Evolutionary conservation across 768 basidiomycete species (phyloP), one percentile per base, ranked within the genome.

Genomic region (Scleroderma citrinum): DNA sequence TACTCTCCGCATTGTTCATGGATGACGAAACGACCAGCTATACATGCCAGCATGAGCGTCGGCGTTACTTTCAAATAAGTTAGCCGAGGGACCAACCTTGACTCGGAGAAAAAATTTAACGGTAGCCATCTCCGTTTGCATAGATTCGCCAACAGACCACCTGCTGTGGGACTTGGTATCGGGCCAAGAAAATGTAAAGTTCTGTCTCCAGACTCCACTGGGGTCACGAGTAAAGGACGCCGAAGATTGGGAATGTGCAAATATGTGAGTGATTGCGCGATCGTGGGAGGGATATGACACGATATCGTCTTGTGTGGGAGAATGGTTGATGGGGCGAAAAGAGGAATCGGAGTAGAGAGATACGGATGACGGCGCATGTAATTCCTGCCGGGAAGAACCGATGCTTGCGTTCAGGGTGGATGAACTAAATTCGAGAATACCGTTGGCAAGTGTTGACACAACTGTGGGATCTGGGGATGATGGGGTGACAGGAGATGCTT

Each of bases 91-190:
- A 39, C 48, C 56, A 48, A 87, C 83, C 77, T 86, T 87, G 55
- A 83, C 72, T 39, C 80, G 78, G 56, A 84, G 69, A 63, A 83
- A 81, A 64, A 87, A 92, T 61, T 76, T 77, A 46, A 89, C 77
- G 46, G 77, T 75, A 13, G 77, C 81, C 56, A 84, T 64, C 44
- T 78, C 73, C 36, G 83, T 83, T 54, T 76, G 71, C 56, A 88
- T 77, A 23, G 85, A 84, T 71, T 90, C 87, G 11, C 89, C 89
- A 49, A 86, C 76, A 8, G 87, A 77, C 85, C 89, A 92, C 17
- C 85, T 80, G 58, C 77, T 81, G 50, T 76, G 76, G 3, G 83
- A 78, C 59, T 82, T 85, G 47, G 76, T 66, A 31, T 78, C 75
- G 13, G 87, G 85, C 83, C 87, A 87, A 55, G 83, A 81, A 36